Evolutionary conservation across 1,139 yeast genomes (phyloP), one percentile per base, ranked within the genome.

Genomic region (Meyerozyma smithsonii): DNA sequence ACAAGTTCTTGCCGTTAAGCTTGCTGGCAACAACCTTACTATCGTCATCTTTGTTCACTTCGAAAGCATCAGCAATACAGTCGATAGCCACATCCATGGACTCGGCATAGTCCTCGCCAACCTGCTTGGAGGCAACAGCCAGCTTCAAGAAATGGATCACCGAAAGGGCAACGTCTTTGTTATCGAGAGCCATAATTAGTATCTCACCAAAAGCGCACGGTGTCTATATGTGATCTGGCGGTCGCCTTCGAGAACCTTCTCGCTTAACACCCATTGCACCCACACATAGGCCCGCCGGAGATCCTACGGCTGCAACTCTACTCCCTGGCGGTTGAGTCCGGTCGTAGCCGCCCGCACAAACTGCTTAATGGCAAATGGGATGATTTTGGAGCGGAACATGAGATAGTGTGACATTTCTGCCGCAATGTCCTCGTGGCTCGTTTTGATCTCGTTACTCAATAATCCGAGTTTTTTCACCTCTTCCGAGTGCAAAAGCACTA

Each of bases 41-140:
- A 33, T 69, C 69, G 16, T 66, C 66, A 15, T 69, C 77, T 51
- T 71, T 69, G 46, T 79, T 75, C 25, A 92, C 82, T 42, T 74
- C 83, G 61, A 84, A 92, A 5, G 95, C 90, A 54, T 90, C 97
- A 24, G 88, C 79, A 44, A 92, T 78, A 68, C 97, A 88, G 56
- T 87, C 96, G 54, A 89, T 77, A 49, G 97, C 97, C 39, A 92
- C 95, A 49, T 90, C 97, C 56, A 92, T 74, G n/a, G 97, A 87
- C 51, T 92, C 98, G 44, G 75, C 75, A 56, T 82, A 87, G 51
- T 90, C 97, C 48, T 82, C 85, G 32, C 83, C 67, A 39, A 90
- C 76, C 37, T 77, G 74, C 40, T 87, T 86, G 48, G 77, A 72
- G 35, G 73, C 58, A 25, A 85, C 77, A 7, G 88, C 69, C 18